These are phyloP conservation scores for Candida loeiensis DNA, from an alignment of 805 yeast genomes.

Conservation along the genomic window DNA sequence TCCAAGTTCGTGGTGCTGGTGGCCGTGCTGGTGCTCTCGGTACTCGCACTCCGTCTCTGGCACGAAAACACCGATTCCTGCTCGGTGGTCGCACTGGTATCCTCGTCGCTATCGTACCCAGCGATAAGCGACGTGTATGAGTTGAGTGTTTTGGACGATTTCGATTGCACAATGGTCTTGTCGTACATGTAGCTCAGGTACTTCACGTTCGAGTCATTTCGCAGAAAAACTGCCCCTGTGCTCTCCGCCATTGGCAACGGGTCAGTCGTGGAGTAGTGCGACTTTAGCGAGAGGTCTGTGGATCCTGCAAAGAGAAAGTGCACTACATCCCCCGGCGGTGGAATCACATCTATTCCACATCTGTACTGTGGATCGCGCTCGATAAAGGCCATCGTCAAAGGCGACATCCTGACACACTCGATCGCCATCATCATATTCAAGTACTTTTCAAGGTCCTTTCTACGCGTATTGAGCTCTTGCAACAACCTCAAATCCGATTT, in stretches of 20 bases:
- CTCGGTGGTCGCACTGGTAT: conserved; percentile 10
- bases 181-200: conserved; percentile 16
- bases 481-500: conserved; percentile 9
- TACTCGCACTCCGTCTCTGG: conserved; percentile 5
- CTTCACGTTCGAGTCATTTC: conserved; percentile 11
- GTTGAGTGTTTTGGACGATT: conserved; percentile 21
- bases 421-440: conserved; percentile 2
- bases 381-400: conserved; percentile 8
- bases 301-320: conserved; percentile 18
- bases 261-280: conserved; percentile 21
- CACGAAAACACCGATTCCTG: conserved; percentile 12
- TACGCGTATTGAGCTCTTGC: conserved; percentile 14
- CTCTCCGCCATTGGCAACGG: conserved; percentile 19
- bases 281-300: conserved; percentile 14
- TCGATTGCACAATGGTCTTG: conserved; percentile 14
- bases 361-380: conserved; percentile 5
- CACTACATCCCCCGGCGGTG: conserved; percentile 3
- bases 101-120: conserved; percentile 23
- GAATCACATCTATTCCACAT: neutral
- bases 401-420: neutral
- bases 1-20: neutral
- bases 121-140: conserved; percentile 30
- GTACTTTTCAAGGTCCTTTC: conserved; percentile 25
- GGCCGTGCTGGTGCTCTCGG: conserved; percentile 5
- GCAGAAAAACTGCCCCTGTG: neutral